phyloP scores from a whole-genome alignment of 2,329 filamentous ascomycete genomes.

The Paraphoma sp. region DNA sequence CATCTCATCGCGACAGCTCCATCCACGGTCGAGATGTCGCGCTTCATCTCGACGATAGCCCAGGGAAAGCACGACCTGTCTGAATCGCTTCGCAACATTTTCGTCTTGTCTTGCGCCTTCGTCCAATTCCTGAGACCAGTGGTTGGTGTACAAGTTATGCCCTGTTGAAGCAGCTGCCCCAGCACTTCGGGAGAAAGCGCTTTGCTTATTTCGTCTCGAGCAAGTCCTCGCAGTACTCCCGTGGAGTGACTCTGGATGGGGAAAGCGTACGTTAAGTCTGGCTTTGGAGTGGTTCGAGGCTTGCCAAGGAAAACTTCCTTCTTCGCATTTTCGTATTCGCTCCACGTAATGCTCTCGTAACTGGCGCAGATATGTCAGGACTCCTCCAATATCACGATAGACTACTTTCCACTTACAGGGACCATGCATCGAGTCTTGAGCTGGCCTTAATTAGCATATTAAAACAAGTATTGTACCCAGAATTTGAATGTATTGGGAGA shows the following conservation, averaged over 20 bases:
- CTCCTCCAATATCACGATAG: background rate
- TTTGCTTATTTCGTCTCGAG: conserved; percentile 3
- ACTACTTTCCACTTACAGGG: background rate
- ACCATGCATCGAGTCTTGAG: background rate
- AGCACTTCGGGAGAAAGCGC: conserved; percentile 3
- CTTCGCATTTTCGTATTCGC: background rate
- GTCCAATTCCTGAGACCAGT: conserved; percentile 5
- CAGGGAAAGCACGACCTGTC: conserved; percentile 13
- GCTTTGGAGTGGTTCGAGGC: conserved; percentile 5
- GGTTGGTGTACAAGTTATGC: conserved; percentile 7
- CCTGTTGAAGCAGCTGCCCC: background rate
- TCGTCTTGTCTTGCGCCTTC: background rate
- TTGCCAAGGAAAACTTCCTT: background rate
- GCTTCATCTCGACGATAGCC: conserved; percentile 15
- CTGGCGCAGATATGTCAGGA: background rate
- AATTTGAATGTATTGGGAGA: too few species aligned
- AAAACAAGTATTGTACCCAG: too few species aligned
- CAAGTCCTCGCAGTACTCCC: background rate
- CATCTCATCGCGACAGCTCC: conserved; percentile 2
- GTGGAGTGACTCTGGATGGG: background rate
- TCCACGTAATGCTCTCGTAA: conserved; percentile 5
- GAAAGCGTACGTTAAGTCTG: conserved; percentile 12
- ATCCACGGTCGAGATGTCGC: background rate
- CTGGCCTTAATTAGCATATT: background rate
- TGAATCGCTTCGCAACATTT: background rate